Conservation (phyloP, 75 land plant genomes). For the Pseudotsuga menziesii region DNA sequence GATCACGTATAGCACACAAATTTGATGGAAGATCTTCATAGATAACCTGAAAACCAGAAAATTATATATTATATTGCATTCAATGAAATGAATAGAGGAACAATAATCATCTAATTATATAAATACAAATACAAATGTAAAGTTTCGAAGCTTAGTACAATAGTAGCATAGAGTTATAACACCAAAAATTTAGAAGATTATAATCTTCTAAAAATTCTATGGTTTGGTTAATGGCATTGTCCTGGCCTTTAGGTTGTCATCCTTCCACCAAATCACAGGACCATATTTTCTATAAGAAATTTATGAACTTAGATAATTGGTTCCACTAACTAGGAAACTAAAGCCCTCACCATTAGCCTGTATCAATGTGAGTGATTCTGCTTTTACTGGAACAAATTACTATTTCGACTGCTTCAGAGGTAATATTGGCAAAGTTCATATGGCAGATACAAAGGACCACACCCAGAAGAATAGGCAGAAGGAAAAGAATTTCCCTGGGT, state of each 20-base stretch:
- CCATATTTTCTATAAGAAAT: no score
- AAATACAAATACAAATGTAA: not conserved
- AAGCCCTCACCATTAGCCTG: no score
- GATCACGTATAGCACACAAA: slow-evolving; percentile 91
- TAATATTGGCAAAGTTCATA: no score
- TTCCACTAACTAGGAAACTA: no score
- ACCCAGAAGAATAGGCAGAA: no score
- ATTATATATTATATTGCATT: not conserved
- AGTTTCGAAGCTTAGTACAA: not conserved
- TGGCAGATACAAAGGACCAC: no score
- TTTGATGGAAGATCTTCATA: slow-evolving; percentile 99
- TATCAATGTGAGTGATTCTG: no score
- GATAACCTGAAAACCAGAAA: slow-evolving; percentile 55
- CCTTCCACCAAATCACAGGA: not conserved
- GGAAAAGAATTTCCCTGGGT: no score
- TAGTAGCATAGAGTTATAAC: not conserved
- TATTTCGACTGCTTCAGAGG: no score
- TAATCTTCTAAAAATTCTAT: not conserved
- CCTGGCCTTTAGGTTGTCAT: not conserved
- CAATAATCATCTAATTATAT: slow-evolving; percentile 4
- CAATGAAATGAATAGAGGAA: not conserved
- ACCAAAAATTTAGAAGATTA: not conserved
- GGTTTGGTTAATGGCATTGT: not conserved
- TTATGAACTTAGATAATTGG: no score
- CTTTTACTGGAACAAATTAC: no score